Percentiles rank a stretch among this genome's conserved stretches.
Evolutionary conservation across 176 grass and related monocot species (phyloP).

Genomic region (Musa itinerans): DNA sequence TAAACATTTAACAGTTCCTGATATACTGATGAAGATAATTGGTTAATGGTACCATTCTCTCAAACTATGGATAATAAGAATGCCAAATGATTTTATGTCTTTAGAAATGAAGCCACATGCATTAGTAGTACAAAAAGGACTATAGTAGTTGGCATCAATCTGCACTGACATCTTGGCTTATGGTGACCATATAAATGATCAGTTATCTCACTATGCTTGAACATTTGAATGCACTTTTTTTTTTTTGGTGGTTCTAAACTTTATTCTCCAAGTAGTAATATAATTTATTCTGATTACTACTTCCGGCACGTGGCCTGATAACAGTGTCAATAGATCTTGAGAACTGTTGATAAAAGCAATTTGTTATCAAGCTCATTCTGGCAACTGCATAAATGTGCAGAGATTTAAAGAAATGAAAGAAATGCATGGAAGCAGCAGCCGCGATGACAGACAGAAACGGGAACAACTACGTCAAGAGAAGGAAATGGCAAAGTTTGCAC

Average conservation of each 20-base stretch:
- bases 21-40: neutral
- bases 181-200: neutral
- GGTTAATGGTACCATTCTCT: neutral
- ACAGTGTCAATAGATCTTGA: neutral
- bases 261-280: neutral
- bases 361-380: neutral
- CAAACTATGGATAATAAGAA: neutral
- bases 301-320: neutral
- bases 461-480: conserved; percentile 91
- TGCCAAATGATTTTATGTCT: neutral
- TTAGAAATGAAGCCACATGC: neutral
- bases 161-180: neutral
- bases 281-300: neutral
- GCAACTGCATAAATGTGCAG: conserved; percentile 21
- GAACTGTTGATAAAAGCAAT: neutral
- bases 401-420: conserved; percentile 95
- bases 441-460: conserved; percentile 79
- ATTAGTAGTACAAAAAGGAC: neutral
- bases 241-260: neutral
- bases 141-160: neutral
- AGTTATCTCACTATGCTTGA: neutral
- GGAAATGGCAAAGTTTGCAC: conserved; percentile 88
- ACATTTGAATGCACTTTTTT: neutral
- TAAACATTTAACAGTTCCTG: no score
- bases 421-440: conserved; percentile 76